Evolutionary conservation across 352 stramenopile genomes (phyloP).

Genomic region (Phytopythium chamaehyphon): DNA sequence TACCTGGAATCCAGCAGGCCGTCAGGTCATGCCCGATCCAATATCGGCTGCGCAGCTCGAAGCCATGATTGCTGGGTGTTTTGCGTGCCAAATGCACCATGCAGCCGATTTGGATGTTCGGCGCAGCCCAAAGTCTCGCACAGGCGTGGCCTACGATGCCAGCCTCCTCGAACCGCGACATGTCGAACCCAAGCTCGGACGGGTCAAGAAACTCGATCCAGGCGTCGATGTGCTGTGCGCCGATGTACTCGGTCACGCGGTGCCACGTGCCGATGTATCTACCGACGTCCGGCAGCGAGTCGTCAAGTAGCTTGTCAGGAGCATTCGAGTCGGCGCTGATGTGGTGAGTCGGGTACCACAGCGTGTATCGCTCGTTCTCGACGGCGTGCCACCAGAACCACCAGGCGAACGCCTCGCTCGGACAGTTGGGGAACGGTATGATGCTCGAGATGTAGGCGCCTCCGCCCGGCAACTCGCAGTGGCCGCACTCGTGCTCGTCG

Average conservation of each 20-base stretch:
- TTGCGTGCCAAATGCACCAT: neutral
- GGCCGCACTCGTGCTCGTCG: slow-evolving; percentile 2
- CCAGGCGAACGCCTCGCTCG: neutral
- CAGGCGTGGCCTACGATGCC: neutral
- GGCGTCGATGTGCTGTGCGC: neutral
- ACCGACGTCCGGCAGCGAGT: neutral
- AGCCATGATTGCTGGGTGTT: neutral
- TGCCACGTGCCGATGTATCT: slow-evolving; percentile 1
- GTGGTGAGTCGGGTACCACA: neutral
- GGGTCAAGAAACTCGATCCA: slow-evolving; percentile 2
- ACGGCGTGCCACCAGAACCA: slow-evolving; percentile 2
- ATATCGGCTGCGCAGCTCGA: neutral
- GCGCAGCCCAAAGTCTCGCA: neutral
- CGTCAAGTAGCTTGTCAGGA: neutral
- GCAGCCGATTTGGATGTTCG: neutral
- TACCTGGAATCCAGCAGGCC: neutral
- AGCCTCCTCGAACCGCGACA: neutral
- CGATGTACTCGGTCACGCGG: slow-evolving; percentile 1
- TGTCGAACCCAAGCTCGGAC: neutral
- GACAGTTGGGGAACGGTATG: neutral
- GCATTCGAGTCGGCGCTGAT: slow-evolving; percentile 1
- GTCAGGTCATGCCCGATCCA: neutral
- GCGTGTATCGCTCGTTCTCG: neutral
- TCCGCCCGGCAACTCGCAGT: neutral
- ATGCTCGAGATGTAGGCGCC: slow-evolving; percentile 1